A percentile compares a stretch with the other conserved stretches of the same genome.
Conservation (phyloP, 805 yeast species). For the Groenewaldozyma salmanticensis region DNA sequence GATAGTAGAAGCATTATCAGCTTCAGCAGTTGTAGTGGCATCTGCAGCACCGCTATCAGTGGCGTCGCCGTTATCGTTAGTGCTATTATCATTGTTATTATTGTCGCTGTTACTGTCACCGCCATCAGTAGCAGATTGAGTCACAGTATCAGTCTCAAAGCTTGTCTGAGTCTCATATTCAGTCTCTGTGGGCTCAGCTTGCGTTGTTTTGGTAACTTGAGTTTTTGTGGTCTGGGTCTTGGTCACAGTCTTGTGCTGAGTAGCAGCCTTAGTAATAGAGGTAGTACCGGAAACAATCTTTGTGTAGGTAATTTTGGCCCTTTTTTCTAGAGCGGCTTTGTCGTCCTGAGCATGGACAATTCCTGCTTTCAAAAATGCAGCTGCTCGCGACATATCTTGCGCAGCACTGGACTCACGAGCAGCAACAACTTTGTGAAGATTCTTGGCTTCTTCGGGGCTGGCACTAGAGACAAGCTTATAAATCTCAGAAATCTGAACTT, state of each 20-base stretch:
- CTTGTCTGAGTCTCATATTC: neutral
- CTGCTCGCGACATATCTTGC: neutral
- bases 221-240: neutral
- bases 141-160: neutral
- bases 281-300: neutral
- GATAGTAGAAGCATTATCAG: neutral
- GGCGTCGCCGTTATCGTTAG: no score
- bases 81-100: no score
- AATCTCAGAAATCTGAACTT: neutral
- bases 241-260: neutral
- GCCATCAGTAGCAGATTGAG: neutral
- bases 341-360: no score
- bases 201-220: no score
- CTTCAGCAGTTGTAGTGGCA: neutral
- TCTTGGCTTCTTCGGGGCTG: no score
- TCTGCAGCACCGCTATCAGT: neutral
- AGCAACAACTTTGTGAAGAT: neutral
- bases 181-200: neutral
- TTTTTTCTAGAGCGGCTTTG: no score
- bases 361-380: neutral
- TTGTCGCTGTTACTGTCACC: no score
- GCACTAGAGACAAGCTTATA: no score
- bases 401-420: neutral
- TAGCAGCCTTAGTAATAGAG: neutral
- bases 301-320: neutral